phyloP scores from a whole-genome alignment of 345 rosid genomes.

The Geranium rotundifolium region DNA sequence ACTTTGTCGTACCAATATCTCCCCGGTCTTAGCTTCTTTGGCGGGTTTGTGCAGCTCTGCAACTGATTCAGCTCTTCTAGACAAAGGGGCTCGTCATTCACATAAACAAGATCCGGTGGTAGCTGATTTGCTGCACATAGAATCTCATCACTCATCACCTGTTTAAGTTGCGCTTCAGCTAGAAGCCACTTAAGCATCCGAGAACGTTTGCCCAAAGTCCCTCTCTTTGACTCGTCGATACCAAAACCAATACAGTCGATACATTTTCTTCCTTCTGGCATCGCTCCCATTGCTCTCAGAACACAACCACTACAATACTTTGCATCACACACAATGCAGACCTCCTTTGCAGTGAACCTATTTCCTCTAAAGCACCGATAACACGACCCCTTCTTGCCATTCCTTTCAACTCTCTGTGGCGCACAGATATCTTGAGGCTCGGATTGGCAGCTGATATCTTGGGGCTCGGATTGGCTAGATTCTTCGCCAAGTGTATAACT shows the following conservation, averaged over 20 bases:
- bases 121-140: slow-evolving; percentile 54
- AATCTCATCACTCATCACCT: slow-evolving; percentile 48
- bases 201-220: slow-evolving; percentile 49
- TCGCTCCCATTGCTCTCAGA: slow-evolving; percentile 73
- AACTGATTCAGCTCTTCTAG: slow-evolving; percentile 32
- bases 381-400: slow-evolving; percentile 65
- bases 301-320: slow-evolving; percentile 64
- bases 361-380: slow-evolving; percentile 60
- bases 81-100: slow-evolving; percentile 43
- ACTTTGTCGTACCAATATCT: slow-evolving; percentile 75
- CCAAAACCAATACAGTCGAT: slow-evolving; percentile 53
- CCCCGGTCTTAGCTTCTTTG: slow-evolving; percentile 67
- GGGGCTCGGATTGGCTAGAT: slow-evolving; percentile 3
- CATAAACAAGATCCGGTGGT: slow-evolving; percentile 49
- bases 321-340: slow-evolving; percentile 76
- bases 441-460: slow-evolving; percentile 5
- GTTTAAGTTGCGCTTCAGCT: slow-evolving; percentile 36
- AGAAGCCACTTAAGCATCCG: slow-evolving; percentile 47
- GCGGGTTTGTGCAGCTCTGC: slow-evolving; percentile 60
- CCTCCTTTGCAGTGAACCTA: slow-evolving; percentile 57
- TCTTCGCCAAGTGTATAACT: slow-evolving; percentile 24
- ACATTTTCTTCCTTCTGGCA: slow-evolving; percentile 95
- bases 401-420: slow-evolving; percentile 37
- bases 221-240: slow-evolving; percentile 52
- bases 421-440: slow-evolving; percentile 9